Evolutionary conservation across 176 grass and related monocot genomes (phyloP), one percentile per base, ranked within the genome.

Genomic region (Hsuehochloa calcarea): DNA sequence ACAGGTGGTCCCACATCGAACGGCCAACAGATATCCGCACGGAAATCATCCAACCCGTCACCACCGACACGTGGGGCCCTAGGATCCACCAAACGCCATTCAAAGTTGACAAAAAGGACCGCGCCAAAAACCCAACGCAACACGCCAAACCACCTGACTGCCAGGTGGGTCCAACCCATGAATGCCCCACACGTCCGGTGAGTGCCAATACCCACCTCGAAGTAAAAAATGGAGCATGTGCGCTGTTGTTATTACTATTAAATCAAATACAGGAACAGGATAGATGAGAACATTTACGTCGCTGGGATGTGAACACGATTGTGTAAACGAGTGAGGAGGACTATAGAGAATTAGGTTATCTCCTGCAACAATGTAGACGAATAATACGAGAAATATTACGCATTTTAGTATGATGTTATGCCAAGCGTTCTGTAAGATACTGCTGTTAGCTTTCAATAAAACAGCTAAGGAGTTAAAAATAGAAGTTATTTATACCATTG

Each of bases 61-160:
- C 34, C 75, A 41, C 75, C 76, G 76, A 79, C 76, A 45, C 14
- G 59, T 25, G 59, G 76, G 76, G 76, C 13, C 40, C 76, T 22
- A n/a, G 1, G 16, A 45, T 8, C 61, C 77, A 50, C 77, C 61
- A 47, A 41, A 55, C 34, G 1, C 44, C 23, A 14, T 45, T 3
- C 41, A 3, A 12, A 71, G 20, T 20, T 8, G 20, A 55, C 17
- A 3, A 55, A 8, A 7, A 6, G 50, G 5, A 6, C 2, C 50
- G 16, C 50, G 17, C 19, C 17, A 20, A 20, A 20, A 55, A 20
- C 17, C 50, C 5, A 5, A 49, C 11, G 2, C 9, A 45, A 46
- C 4, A 49, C 3, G 0, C 19, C 17, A 0, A 8, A 15, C 12
- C 6, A 29, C 26, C 0, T 19, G 10, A 23, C 74, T 61, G 74